phyloP scores from a whole-genome alignment of 179 eudicot genomes.

The Silene coronaria region DNA sequence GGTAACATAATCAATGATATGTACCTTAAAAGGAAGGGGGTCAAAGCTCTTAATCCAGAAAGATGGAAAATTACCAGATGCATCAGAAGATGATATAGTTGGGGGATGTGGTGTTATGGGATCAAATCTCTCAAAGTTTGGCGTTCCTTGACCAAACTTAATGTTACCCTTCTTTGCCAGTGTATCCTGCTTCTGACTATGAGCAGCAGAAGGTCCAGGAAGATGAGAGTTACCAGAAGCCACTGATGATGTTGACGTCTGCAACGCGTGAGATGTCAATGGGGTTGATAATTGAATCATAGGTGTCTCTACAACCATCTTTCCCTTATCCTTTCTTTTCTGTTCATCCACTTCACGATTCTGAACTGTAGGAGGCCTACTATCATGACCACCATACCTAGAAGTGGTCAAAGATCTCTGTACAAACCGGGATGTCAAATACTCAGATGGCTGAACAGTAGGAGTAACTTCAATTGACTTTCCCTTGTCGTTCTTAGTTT shows the following conservation, averaged over 20 bases:
- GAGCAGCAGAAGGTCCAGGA: conserved; percentile 4
- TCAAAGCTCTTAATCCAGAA: neutral
- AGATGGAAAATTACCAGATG: conserved; percentile 15
- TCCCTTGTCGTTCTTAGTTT: conserved; percentile 26
- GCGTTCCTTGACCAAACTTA: conserved; percentile 12
- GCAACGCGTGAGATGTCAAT: conserved; percentile 5
- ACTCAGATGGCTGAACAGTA: neutral
- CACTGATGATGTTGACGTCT: conserved; percentile 5
- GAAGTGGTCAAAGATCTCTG: conserved; percentile 5
- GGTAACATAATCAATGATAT: neutral
- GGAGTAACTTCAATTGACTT: conserved; percentile 22
- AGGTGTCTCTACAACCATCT: conserved; percentile 19
- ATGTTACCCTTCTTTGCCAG: conserved; percentile 19
- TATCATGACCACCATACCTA: neutral
- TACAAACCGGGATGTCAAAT: neutral
- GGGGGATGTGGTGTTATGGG: conserved; percentile 19
- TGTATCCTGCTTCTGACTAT: conserved; percentile 8
- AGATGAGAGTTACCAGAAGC: conserved; percentile 24
- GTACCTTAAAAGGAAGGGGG: neutral
- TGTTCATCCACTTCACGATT: conserved; percentile 10
- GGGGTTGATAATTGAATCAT: neutral
- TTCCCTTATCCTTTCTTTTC: conserved; percentile 25
- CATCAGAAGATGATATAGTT: conserved; percentile 14
- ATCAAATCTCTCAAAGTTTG: conserved; percentile 5
- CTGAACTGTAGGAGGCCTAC: neutral